phyloP scores from a whole-genome alignment of 495 filamentous ascomycete genomes.

The Xylaria grammica region DNA sequence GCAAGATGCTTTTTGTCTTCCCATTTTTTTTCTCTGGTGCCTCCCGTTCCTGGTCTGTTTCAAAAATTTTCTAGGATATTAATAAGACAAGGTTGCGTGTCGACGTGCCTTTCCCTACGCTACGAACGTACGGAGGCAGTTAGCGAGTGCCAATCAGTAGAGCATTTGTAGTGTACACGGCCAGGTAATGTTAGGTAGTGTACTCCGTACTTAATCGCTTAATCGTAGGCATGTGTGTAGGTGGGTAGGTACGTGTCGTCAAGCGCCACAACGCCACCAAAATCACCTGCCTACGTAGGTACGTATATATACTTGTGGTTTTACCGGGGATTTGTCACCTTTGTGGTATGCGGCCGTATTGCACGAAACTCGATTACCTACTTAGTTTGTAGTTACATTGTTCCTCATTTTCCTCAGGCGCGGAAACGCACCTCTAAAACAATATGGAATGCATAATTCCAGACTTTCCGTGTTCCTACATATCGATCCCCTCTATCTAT shows the following conservation, averaged over 20 bases:
- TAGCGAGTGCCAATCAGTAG: not conserved
- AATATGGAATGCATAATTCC: not conserved
- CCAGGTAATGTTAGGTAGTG: no score
- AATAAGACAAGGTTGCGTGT: not conserved
- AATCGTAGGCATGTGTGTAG: no score
- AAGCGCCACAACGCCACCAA: not conserved
- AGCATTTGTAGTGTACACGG: not conserved
- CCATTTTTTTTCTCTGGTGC: not conserved
- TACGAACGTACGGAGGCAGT: not conserved
- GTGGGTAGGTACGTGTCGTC: no score
- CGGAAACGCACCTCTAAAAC: no score
- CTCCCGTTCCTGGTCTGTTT: slow-evolving; percentile 1
- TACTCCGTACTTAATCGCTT: no score
- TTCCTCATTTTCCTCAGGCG: not conserved
- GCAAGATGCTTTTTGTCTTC: not conserved
- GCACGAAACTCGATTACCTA: no score
- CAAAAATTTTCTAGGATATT: not conserved
- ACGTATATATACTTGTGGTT: not conserved
- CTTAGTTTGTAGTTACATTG: no score
- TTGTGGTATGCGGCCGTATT: no score
- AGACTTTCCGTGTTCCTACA: not conserved
- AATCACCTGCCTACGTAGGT: not conserved
- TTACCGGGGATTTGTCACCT: slow-evolving; percentile 3
- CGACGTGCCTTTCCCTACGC: not conserved
- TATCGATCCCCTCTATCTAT: no score